Conservation (phyloP, 352 stramenopile species). For the Thalassiosira hispida region DNA sequence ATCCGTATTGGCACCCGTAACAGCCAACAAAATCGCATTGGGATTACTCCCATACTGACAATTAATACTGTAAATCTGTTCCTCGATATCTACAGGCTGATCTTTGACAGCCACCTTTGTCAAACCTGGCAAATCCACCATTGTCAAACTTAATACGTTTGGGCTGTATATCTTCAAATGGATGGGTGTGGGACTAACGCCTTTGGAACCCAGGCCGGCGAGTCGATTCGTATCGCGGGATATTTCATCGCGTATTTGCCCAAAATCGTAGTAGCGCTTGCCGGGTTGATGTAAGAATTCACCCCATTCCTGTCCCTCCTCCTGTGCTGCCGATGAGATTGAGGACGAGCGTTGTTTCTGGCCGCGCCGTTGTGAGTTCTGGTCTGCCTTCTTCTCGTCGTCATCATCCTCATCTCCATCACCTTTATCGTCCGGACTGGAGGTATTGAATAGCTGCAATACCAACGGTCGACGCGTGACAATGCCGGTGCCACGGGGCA, state of each 20-base stretch:
- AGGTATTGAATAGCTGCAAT: conserved; percentile 97
- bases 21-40: conserved; percentile 98
- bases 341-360: not conserved
- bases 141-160: conserved; percentile 97
- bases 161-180: conserved; percentile 99
- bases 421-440: conserved; percentile 30
- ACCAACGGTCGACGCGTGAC: conserved; percentile 97
- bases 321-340: not conserved
- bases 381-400: conserved; percentile 23
- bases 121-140: conserved; percentile 99
- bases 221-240: conserved; percentile 95
- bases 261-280: conserved; percentile 95
- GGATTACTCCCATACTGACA: conserved; percentile 98
- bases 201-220: conserved; percentile 91
- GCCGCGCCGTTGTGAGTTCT: conserved; percentile 1
- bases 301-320: conserved; percentile 91
- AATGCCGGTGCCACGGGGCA: conserved; percentile 97
- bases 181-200: conserved; percentile 97
- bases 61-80: conserved; percentile 99
- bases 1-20: conserved; percentile 98
- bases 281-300: conserved; percentile 98
- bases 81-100: conserved; percentile 99
- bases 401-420: conserved; percentile 7
- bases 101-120: conserved; percentile 95
- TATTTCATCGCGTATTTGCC: conserved; percentile 97